Conservation (phyloP, 2,329 filamentous ascomycete species). For the Mycosphaerelloides madeirae region DNA sequence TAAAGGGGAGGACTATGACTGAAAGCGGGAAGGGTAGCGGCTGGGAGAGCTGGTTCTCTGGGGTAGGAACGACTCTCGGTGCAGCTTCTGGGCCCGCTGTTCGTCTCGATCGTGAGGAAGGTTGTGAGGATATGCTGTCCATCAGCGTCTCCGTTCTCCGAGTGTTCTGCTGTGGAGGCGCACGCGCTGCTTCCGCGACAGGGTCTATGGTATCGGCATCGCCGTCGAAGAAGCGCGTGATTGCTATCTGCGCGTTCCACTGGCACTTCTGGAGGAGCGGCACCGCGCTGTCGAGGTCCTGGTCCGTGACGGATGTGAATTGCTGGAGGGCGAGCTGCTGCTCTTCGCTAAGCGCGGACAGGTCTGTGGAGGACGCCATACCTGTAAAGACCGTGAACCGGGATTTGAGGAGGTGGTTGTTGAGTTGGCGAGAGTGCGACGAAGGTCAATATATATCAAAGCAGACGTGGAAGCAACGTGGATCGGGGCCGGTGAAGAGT, state of each 20-base stretch:
- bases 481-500: too few species aligned
- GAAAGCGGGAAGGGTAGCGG: slow-evolving; percentile 71
- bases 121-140: slow-evolving; percentile 44
- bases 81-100: slow-evolving; percentile 58
- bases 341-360: slow-evolving; percentile 65
- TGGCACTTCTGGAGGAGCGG: slow-evolving; percentile 77
- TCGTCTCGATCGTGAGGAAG: slow-evolving; percentile 18
- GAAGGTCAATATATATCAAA: too few species aligned
- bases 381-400: too few species aligned
- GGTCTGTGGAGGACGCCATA: slow-evolving; percentile 43
- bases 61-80: slow-evolving; percentile 76
- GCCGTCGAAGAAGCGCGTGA: slow-evolving; percentile 96
- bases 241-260: slow-evolving; percentile 97
- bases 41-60: slow-evolving; percentile 59
- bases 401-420: not conserved
- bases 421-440: too few species aligned
- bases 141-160: slow-evolving; percentile 69
- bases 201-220: slow-evolving; percentile 83
- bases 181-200: slow-evolving; percentile 67
- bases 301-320: slow-evolving; percentile 81
- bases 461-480: too few species aligned
- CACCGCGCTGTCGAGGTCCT: slow-evolving; percentile 70
- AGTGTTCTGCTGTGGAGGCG: slow-evolving; percentile 56
- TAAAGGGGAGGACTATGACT: slow-evolving; percentile 76
- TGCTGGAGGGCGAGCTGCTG: slow-evolving; percentile 85